Conservation (phyloP, 2,329 filamentous ascomycete species). For the Phaeosphaeria sp. region DNA sequence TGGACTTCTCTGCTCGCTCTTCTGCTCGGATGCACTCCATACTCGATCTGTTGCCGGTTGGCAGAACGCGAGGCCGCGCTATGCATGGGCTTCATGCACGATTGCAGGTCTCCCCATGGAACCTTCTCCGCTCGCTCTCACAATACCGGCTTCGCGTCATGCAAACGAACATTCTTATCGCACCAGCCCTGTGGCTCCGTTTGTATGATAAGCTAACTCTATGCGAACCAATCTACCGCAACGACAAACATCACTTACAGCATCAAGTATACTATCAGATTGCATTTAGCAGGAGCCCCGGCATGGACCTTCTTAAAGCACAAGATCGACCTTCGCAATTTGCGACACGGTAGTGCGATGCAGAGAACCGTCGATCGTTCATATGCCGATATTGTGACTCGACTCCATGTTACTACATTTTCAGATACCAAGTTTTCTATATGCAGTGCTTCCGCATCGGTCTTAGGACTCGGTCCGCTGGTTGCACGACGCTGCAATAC, state of each 20-base stretch:
- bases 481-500: slow-evolving; percentile 1
- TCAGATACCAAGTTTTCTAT: slow-evolving; percentile 2
- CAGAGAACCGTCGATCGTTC: slow-evolving; percentile 1
- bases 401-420: not conserved
- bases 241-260: not conserved
- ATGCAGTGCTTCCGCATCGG: slow-evolving; percentile 3
- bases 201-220: not conserved
- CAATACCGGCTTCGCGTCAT: not conserved
- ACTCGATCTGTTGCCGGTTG: not conserved
- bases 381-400: not conserved
- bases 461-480: slow-evolving; percentile 8
- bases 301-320: not conserved
- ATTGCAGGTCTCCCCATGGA: not conserved
- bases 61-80: not conserved
- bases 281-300: not conserved
- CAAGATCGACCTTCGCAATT: slow-evolving; percentile 13
- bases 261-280: not conserved
- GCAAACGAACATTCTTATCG: not conserved
- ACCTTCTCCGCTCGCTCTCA: not conserved
- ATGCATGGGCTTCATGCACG: not conserved
- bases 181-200: not conserved
- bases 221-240: not conserved
- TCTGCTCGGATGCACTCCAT: not conserved
- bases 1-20: not conserved
- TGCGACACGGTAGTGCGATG: slow-evolving; percentile 2